Evolutionary conservation across 257 asterid genomes (phyloP).

Genomic region (Vinca minor): DNA sequence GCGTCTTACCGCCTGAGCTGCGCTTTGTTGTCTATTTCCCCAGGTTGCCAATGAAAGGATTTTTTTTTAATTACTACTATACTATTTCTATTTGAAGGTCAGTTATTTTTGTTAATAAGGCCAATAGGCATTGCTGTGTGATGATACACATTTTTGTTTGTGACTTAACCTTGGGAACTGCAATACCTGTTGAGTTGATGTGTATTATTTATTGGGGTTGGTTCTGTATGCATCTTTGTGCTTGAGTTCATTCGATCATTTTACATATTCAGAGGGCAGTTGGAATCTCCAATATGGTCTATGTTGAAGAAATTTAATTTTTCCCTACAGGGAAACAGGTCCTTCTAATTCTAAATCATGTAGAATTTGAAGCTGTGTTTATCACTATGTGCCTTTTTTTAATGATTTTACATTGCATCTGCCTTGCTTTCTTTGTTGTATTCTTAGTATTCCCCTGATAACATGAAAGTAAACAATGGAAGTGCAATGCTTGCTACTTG

Average conservation of each 20-base stretch:
- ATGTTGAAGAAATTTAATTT: neutral
- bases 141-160: neutral
- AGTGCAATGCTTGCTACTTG: neutral
- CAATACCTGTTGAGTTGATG: neutral
- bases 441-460: neutral
- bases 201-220: neutral
- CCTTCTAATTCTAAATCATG: neutral
- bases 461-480: neutral
- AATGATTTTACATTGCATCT: neutral
- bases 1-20: no score
- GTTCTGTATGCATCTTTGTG: neutral
- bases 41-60: neutral
- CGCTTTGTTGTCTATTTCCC: no score
- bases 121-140: neutral
- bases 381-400: neutral
- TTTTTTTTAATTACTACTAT: no score
- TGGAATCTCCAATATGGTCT: neutral
- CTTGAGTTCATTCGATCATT: neutral
- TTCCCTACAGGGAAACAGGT: neutral
- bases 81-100: neutral
- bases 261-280: neutral
- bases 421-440: neutral
- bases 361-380: neutral
- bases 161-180: neutral
- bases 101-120: neutral